Percentiles rank a stretch among this genome's conserved stretches.
Evolutionary conservation across 805 yeast genomes (phyloP).

Genomic region (Brettanomyces custersianus): DNA sequence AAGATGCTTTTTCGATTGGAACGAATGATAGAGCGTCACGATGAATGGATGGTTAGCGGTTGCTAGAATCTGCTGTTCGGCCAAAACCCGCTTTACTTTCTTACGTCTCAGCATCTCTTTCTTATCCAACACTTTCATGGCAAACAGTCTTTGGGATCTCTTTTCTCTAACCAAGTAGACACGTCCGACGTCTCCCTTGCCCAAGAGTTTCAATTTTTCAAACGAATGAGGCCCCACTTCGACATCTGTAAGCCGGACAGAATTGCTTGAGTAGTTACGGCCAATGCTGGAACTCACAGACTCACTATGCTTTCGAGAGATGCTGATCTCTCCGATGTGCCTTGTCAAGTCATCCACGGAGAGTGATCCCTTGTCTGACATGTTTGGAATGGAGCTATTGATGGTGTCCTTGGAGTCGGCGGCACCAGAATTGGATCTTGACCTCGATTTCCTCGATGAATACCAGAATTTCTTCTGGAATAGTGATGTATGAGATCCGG

Average conservation of each 20-base stretch:
- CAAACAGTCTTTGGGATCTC: slow-evolving; percentile 63
- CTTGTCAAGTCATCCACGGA: slow-evolving; percentile 14
- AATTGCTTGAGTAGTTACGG: slow-evolving; percentile 65
- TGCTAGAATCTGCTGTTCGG: slow-evolving; percentile 94
- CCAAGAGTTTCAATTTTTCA: slow-evolving; percentile 82
- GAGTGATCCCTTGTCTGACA: too few relatives aligned
- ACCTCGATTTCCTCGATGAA: too few relatives aligned
- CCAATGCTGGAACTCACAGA: slow-evolving; percentile 19
- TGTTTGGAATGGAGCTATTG: slow-evolving; percentile 12
- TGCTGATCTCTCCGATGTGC: slow-evolving; percentile 30
- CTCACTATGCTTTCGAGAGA: slow-evolving; percentile 32
- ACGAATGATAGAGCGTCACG: slow-evolving; percentile 91
- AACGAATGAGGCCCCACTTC: slow-evolving; percentile 83
- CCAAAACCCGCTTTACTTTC: slow-evolving; percentile 87
- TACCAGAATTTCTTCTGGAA: slow-evolving; percentile 3
- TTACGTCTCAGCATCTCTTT: slow-evolving; percentile 93
- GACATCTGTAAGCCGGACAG: slow-evolving; percentile 65
- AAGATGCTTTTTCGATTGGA: slow-evolving; percentile 85
- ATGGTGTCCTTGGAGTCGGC: too few relatives aligned
- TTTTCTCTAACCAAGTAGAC: slow-evolving; percentile 88
- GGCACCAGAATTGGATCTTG: slow-evolving; percentile 1
- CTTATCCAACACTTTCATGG: slow-evolving; percentile 86
- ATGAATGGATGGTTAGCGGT: slow-evolving; percentile 96
- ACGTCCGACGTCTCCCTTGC: slow-evolving; percentile 97
- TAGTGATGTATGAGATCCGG: slow-evolving; percentile 1